Base-by-base conservation (phyloP, 2,329 filamentous ascomycete genomes). In the Zymoseptoria tritici region DNA sequence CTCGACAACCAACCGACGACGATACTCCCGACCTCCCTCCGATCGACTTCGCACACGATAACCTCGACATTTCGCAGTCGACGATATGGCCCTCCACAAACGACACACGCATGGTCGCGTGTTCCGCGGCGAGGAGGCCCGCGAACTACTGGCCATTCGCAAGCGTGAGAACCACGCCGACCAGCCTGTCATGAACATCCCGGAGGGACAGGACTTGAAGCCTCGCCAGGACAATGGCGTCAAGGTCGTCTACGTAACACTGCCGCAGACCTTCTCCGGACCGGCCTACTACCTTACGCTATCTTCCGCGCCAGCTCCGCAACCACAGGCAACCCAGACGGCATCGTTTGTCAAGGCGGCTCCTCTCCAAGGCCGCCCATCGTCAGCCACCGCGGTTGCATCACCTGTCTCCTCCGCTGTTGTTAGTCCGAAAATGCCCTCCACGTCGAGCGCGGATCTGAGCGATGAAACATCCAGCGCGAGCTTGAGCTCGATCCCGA, bases 201-300 rank as follows among this genome's bases (percentile, higher is more conserved):
- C 69, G 4, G 64, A 68, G 16, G 64, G 64, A 54, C 66, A 63
- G 59, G 54, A 63, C 46, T 24, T 58, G 53, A 59, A 65, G 57
- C 55, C 60, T 55, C 26, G 50, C 26, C 13, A 49, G 60, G 53
- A 76, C 16, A 29, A 24, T 29, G 68, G 75, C 29, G 70, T 74
- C 21, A 74, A 72, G 4, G 72, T 81, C 24, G 78, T 85, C 58
- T 84, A 83, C 71, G 76, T 82, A 54, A 85, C 83, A 0, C 73
- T 79, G 19, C 68, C 75, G 70, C 77, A 59, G 62, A 82, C 80
- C 52, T 85, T 85, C 64, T 70, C 74, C 22, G 82, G 81, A 36
- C 73, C 76, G 8, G 71, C 70, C 31, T 66, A 70, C 46, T 74
- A 71, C 55, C 66, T 66, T 9, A 73, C 70, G 52, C 53, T 68